Percentiles rank a stretch among this genome's conserved stretches.
Conservation (phyloP, 768 basidiomycete genomes). For the Tylopilus sp. region DNA sequence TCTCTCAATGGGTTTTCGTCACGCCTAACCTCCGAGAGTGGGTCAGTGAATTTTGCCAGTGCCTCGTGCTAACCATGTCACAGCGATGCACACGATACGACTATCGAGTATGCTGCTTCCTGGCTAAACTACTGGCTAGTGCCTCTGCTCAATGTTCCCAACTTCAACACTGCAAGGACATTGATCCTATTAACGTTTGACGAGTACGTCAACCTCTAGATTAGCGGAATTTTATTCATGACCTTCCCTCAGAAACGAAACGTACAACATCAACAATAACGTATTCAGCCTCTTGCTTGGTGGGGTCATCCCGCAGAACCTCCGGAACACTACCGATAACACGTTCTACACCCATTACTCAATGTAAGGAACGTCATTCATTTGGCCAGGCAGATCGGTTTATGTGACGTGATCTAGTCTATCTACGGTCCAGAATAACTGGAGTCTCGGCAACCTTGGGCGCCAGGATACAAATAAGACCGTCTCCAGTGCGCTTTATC, state of each 20-base stretch:
- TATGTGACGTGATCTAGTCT: slow-evolving; percentile 25
- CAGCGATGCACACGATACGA: slow-evolving; percentile 62
- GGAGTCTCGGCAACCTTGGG: slow-evolving; percentile 58
- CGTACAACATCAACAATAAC: slow-evolving; percentile 41
- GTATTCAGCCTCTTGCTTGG: slow-evolving; percentile 46
- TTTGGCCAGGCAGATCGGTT: neutral
- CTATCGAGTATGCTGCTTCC: slow-evolving; percentile 40
- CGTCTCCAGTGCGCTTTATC: slow-evolving; percentile 13
- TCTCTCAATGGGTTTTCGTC: slow-evolving; percentile 61
- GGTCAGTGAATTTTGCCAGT: neutral
- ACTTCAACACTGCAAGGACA: slow-evolving; percentile 53
- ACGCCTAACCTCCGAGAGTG: slow-evolving; percentile 52
- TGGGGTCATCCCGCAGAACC: slow-evolving; percentile 39
- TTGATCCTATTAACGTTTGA: slow-evolving; percentile 64
- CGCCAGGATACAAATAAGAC: slow-evolving; percentile 53
- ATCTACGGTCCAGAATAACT: slow-evolving; percentile 57
- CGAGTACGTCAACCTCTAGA: slow-evolving; percentile 39
- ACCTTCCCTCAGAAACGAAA: slow-evolving; percentile 21
- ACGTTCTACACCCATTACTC: slow-evolving; percentile 65
- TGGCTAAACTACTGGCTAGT: slow-evolving; percentile 52
- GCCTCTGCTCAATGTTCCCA: slow-evolving; percentile 46
- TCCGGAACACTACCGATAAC: slow-evolving; percentile 45
- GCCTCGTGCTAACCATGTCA: slow-evolving; percentile 8
- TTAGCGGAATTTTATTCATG: neutral
- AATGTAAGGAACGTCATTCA: slow-evolving; percentile 14